Conservation (phyloP, 495 filamentous ascomycete genomes). For the Penicillium goetzii region DNA sequence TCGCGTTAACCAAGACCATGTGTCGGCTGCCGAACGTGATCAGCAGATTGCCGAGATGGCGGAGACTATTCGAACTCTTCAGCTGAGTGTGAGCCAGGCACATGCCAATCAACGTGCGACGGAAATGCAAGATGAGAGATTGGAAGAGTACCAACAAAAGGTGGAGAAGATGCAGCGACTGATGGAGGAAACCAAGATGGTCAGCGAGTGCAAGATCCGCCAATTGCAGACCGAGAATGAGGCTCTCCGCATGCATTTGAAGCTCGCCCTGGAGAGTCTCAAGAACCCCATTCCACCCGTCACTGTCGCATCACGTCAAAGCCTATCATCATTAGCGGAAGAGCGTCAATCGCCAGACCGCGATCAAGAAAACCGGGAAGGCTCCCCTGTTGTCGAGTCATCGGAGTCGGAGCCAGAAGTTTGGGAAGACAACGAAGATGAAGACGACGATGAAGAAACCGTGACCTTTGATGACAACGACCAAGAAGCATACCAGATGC, state of each 20-base stretch:
- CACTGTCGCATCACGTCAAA: slow-evolving; percentile 41
- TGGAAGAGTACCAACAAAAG: slow-evolving; percentile 89
- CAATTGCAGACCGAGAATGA: slow-evolving; percentile 88
- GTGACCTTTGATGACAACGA: slow-evolving; percentile 23
- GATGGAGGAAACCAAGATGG: slow-evolving; percentile 89
- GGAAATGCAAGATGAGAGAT: slow-evolving; percentile 66
- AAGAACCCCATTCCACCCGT: slow-evolving; percentile 78
- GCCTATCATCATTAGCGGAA: slow-evolving; percentile 42
- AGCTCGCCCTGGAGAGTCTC: slow-evolving; percentile 80
- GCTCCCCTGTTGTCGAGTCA: slow-evolving; percentile 29
- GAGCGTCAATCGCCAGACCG: slow-evolving; percentile 41
- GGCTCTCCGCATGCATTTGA: slow-evolving; percentile 80
- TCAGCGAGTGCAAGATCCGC: slow-evolving; percentile 89
- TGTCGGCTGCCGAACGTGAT: slow-evolving; percentile 86
- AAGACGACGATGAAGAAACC: slow-evolving; percentile 21
- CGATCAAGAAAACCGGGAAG: slow-evolving; percentile 45
- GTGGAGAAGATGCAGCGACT: slow-evolving; percentile 85
- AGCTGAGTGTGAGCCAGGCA: slow-evolving; percentile 67
- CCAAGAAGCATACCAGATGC: slow-evolving; percentile 60
- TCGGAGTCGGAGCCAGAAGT: slow-evolving; percentile 40
- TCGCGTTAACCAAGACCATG: slow-evolving; percentile 90
- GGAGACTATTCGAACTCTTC: slow-evolving; percentile 83
- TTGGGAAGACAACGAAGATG: slow-evolving; percentile 43
- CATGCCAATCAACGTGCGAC: slow-evolving; percentile 51
- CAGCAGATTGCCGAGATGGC: slow-evolving; percentile 92